Evolutionary conservation across 2,329 filamentous ascomycete genomes (phyloP), one percentile per base, ranked within the genome.

Genomic region (Bisporella sp.): DNA sequence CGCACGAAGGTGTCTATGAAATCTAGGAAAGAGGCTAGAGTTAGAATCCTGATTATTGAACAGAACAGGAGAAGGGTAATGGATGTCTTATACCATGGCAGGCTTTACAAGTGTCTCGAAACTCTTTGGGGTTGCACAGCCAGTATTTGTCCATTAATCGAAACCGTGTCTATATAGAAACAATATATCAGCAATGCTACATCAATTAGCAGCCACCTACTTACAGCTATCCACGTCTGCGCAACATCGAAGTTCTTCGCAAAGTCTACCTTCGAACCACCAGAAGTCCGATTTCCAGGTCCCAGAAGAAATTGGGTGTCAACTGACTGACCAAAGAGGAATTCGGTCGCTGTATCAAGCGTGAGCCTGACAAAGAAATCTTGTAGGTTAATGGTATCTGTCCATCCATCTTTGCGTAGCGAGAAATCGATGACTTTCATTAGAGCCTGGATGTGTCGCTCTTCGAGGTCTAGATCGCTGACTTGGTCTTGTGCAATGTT

Each of bases 401-500:
- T 70, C 28, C 66, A 66, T 46, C 78, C 74, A 57, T 81, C 72
- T 4, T 59, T 63, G 0, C 79, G 78, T 3, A 87, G 72, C 1
- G 71, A 70, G 29, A 76, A 66, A 48, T 88, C 68, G 41, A 84
- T 68, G 77, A 80, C n/a, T 87, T 72, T 11, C 72, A 73, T 48
- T 76, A 70, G 50, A 42, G 79, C 74, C 49, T 77, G 70, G 2
- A 87, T 73, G 65, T 92, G 87, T 13, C 73, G 71, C 62, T 91
- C 86, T 56, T 89, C 83, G 50, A 85, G 79, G 32, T 81, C 73
- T 33, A 92, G 71, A 63, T 92, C 85, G 35, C 82, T 81, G 41
- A 80, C 69, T 63, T 79, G 75, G 52, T 77, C 74, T 7, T 75
- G 66, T 5, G 73, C 21, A 21, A 21, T 21, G 21, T 21, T 21